Evolutionary conservation across 2,329 filamentous ascomycete genomes (phyloP).

Genomic region (Tolypocladium capitatum): DNA sequence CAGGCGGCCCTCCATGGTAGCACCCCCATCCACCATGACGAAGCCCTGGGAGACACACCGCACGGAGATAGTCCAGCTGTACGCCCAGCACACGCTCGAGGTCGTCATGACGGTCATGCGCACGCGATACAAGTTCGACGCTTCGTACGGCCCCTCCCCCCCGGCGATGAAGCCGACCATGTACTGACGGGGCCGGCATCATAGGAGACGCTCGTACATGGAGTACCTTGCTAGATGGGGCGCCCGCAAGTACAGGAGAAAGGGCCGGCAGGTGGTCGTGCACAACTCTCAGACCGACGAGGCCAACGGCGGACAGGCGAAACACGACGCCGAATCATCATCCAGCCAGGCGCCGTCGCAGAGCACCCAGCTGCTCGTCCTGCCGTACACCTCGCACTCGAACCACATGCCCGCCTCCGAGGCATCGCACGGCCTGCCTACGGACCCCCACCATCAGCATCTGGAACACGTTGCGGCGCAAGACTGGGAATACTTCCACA

Average conservation of each 20-base stretch:
- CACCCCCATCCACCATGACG: neutral
- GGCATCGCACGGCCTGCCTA: neutral
- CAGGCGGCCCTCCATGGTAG: neutral
- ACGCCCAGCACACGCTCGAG: constrained; percentile 26
- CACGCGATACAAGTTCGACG: constrained; percentile 1
- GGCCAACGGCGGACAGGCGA: neutral
- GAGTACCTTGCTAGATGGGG: constrained; percentile 33
- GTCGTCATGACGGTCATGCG: constrained; percentile 28
- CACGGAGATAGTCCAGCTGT: constrained; percentile 23
- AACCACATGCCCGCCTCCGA: neutral
- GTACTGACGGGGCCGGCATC: neutral
- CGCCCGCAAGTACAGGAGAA: constrained; percentile 33
- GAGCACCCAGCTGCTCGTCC: neutral
- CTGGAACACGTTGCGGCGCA: too few species aligned
- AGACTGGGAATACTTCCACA: neutral
- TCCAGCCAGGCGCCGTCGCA: neutral
- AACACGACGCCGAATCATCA: neutral
- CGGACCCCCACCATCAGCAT: neutral
- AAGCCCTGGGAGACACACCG: constrained; percentile 24
- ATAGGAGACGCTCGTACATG: constrained; percentile 31
- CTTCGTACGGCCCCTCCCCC: neutral
- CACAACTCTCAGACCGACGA: neutral
- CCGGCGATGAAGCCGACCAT: neutral
- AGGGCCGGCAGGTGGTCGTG: constrained; percentile 10
- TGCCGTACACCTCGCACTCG: neutral